Base-by-base conservation (phyloP, 768 basidiomycete species). In the Auricularia heimuer region DNA sequence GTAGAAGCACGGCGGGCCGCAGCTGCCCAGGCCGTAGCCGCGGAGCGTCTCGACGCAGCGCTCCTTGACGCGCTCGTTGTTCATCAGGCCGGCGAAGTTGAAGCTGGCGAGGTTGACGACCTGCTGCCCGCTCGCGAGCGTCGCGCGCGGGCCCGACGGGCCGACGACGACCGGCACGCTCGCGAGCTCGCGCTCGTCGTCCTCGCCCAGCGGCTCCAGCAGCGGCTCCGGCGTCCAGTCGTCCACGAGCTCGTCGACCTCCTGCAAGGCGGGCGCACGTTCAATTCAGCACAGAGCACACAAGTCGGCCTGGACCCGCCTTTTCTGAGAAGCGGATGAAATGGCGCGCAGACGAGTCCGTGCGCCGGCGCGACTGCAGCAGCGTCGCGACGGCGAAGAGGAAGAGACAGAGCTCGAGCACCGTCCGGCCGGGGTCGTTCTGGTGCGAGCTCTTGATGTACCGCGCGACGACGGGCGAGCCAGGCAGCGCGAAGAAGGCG, bases 1-100 rank as follows among this genome's bases (percentile, higher is more conserved):
- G 74, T 98, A 98, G 79, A 99, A 99, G 11, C 94, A 94, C 35
- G 94, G 88, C 45, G 97, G 97, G 2, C 96, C 96, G 71, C 97
- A 99, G 67, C 89, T 91, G 7, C 95, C 96, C 1, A 98, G 81
- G 33, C 96, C 97, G 68, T 97, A 98, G 73, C 90, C 88, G 61
- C 87, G 80, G 21, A 98, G 77, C 0, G 88, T 91, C 62, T 92
- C 90, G 3, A 96, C 81, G 3, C 94, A 92, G 16, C 84, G 83
- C 63, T 92, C 83, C 72, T 94, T 95, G 75, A 98, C 86, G 61
- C 82, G 77, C 68, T 97, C 94, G 69, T 93, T 93, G 18, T 90
- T 90, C 29, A 92, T 84, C 6, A 98, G 83, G 35, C 94, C 94
- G 6, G 90, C 83, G 74, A 97, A 98, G 74, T 99, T 98, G 77